Percentiles rank a stretch among this genome's conserved stretches.
Evolutionary conservation across 495 filamentous ascomycete species (phyloP).

Genomic region (Trichoderma parareesei): DNA sequence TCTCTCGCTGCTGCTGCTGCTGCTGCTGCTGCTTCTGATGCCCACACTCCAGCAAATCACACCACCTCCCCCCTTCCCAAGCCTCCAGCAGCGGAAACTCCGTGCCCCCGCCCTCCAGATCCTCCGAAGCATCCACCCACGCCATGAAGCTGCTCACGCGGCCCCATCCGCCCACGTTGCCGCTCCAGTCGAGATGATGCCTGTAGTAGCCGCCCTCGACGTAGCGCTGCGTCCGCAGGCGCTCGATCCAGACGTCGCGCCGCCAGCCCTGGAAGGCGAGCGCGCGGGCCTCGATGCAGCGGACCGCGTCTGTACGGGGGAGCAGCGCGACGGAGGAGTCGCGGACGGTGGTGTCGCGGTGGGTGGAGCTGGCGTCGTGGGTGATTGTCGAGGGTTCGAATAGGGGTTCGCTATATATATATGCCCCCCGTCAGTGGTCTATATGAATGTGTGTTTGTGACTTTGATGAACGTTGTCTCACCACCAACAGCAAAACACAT

Average conservation of each 20-base stretch:
- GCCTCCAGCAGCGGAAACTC: conserved; percentile 32
- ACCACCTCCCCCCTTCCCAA: conserved; percentile 30
- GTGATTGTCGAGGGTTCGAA: conserved; percentile 38
- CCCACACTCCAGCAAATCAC: conserved; percentile 34
- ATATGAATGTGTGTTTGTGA: too few relatives aligned
- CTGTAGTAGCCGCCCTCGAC: conserved; percentile 30
- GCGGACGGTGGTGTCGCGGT: conserved; percentile 28
- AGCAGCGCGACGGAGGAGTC: conserved; percentile 42
- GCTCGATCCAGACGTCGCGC: conserved; percentile 36
- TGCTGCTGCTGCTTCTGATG: neutral
- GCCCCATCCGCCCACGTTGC: conserved; percentile 32
- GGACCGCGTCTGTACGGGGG: conserved; percentile 31
- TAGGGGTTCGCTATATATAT: conserved; percentile 26
- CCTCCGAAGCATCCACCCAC: conserved; percentile 30
- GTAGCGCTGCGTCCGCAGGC: conserved; percentile 37
- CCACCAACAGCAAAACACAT: too few relatives aligned
- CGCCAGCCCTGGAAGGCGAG: conserved; percentile 39
- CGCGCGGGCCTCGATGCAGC: conserved; percentile 36
- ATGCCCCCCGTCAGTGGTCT: too few relatives aligned
- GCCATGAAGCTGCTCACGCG: conserved; percentile 41
- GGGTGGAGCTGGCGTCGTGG: conserved; percentile 26
- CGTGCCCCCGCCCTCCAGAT: conserved; percentile 34
- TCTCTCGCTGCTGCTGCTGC: too few relatives aligned
- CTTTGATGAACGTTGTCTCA: too few relatives aligned
- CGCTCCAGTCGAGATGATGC: conserved; percentile 42